Base-by-base conservation (phyloP, 2,329 filamentous ascomycete species). In the Trichophyton rubrum region DNA sequence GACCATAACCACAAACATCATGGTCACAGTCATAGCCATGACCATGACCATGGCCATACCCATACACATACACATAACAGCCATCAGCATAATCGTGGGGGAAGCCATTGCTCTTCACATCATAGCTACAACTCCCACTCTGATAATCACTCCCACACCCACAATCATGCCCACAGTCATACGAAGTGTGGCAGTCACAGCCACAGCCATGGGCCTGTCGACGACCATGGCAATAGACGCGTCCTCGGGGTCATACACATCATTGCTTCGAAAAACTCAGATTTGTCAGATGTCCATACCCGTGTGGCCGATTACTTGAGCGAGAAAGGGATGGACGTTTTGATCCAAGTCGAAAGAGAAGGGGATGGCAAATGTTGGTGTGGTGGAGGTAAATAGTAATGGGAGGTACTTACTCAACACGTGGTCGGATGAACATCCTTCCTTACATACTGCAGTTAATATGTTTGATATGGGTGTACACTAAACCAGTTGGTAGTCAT, bases 201-300 rank as follows among this genome's bases (percentile, higher is more conserved):
- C 33, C 33, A 38, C 33, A 13, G 33, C 8, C 33, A 38, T 60
- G 33, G 43, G 17, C n/a, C 67, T 30, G 27, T 6, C 27, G 27
- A 70, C 59, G 56, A 61, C 27, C 65, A 67, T 30, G 53, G 64
- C 30, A 66, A 65, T 6, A 62, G 74, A 57, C 82, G 78, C 64
- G 80, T 96, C 1, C 76, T 91, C 11, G 92, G 92, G 1, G 86
- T 93, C 0, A 91, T 96, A 63, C 92, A 96, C 69, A 82, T 96
- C 43, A 84, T 90, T 62, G 89, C 89, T 0, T 83, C 85, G 0
- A 82, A 83, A 24, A 83, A 81, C 1, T 84, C 86, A 1, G 85
- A 91, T 66, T 71, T 91, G 60, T 89, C 95, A 67, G 91, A 96
- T 64, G 89, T 96, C 4, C 80, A 89, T 58, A 83, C 89, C 62